Evolutionary conservation across 1,139 yeast genomes (phyloP).

Genomic region (Spencermartinsiella ligniputridi): DNA sequence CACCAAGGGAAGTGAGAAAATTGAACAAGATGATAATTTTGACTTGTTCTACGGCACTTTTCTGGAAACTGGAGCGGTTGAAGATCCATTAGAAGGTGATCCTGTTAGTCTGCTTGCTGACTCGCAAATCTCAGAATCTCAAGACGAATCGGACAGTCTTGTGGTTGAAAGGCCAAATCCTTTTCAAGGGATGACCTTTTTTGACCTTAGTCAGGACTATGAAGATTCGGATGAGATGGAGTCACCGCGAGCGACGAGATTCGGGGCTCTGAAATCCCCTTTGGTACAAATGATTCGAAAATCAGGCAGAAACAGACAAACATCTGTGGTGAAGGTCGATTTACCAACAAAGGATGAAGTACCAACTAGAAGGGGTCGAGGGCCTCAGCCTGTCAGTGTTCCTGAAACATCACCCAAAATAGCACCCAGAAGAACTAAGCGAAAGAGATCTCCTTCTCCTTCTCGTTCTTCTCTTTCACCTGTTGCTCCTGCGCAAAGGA

Average conservation of each 20-base stretch:
- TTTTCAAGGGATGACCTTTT: neutral
- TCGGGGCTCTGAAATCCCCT: too few relatives aligned
- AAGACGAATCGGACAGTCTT: neutral
- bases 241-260: neutral
- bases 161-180: neutral
- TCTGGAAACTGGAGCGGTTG: neutral
- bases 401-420: too few relatives aligned
- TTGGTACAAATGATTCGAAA: too few relatives aligned
- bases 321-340: too few relatives aligned
- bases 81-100: neutral
- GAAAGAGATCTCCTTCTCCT: neutral
- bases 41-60: neutral
- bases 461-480: neutral
- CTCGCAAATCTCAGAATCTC: neutral
- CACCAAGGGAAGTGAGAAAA: neutral
- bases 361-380: too few relatives aligned
- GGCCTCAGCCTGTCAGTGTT: too few relatives aligned
- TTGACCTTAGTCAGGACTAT: neutral
- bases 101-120: neutral
- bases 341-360: too few relatives aligned
- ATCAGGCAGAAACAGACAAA: neutral
- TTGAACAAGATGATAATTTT: neutral
- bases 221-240: neutral
- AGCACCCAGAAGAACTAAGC: too few relatives aligned
- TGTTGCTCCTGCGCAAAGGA: too few relatives aligned